phyloP scores from a whole-genome alignment of 805 yeast genomes.

The Kodamaea sagamina region DNA sequence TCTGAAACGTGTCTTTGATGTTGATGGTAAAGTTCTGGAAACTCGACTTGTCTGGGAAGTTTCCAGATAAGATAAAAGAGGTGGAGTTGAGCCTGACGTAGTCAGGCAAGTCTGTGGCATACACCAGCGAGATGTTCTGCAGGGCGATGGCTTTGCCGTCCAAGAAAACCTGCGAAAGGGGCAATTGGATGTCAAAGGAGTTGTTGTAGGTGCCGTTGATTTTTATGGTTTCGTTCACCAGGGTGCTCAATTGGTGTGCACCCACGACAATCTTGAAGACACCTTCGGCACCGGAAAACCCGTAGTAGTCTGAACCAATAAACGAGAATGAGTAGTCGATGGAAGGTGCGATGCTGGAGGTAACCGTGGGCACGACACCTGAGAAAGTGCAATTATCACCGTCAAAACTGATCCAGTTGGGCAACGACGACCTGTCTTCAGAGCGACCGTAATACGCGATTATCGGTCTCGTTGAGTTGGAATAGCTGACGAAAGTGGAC shows the following conservation, averaged over 20 bases:
- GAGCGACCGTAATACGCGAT: conserved; percentile 79
- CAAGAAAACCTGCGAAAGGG: conserved; percentile 59
- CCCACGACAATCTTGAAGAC: conserved; percentile 78
- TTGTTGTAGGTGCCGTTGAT: conserved; percentile 71
- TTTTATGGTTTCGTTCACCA: conserved; percentile 53
- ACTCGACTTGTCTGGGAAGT: conserved; percentile 50
- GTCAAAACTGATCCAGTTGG: conserved; percentile 84
- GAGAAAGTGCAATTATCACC: conserved; percentile 61
- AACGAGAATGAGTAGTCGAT: conserved; percentile 65
- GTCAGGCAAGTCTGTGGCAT: conserved; percentile 54
- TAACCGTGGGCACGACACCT: conserved; percentile 87
- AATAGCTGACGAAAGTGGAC: conserved; percentile 53
- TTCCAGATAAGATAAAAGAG: conserved; percentile 52
- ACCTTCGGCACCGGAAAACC: conserved; percentile 70
- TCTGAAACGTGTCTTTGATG: conserved; percentile 60
- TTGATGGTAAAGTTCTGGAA: conserved; percentile 53
- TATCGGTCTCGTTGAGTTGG: conserved; percentile 49
- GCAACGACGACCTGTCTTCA: conserved; percentile 82
- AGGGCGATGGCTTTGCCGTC: conserved; percentile 56
- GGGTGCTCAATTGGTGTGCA: conserved; percentile 78
- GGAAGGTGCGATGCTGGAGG: conserved; percentile 88
- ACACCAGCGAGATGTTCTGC: conserved; percentile 56
- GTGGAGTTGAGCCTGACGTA: conserved; percentile 52
- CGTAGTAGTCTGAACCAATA: conserved; percentile 77
- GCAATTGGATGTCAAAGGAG: conserved; percentile 56